Base-by-base conservation (phyloP, 2,329 filamentous ascomycete species). In the Leptographium galeiforme region DNA sequence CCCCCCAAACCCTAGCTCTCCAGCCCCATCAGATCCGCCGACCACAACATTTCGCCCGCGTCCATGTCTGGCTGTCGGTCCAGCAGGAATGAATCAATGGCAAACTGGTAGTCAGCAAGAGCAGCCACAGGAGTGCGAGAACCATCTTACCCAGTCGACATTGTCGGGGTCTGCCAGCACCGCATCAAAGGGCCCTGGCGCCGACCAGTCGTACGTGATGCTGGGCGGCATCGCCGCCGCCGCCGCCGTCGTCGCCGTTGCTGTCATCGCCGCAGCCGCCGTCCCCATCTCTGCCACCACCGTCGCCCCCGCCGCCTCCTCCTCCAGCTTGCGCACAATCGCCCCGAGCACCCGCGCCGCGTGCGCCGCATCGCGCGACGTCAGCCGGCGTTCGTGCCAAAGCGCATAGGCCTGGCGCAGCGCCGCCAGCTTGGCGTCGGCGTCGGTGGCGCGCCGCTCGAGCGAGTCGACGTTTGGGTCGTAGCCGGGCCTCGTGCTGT, bases 281-380 rank as follows among this genome's bases (percentile, higher is more conserved):
- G 18, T 44, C 41, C n/a, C 8, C 18, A 16, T 6, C 14, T 14
- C 39, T 41, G 39, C n/a, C 41, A 10, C 41, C 13, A 5, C 11
- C 16, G 32, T 43, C 40, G 32, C 34, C 1, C 14, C 38, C 8
- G 38, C 51, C 30, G 14, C 46, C 3, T 39, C 48, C n/a, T 48
- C 53, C 13, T 52, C 49, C 16, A 76, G 63, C 57, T 69, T 73
- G 3, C 63, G 62, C 38, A 77, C 62, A 66, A 78, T 74, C 2
- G 67, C 70, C 6, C 68, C 67, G 49, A 77, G 61, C 2, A 73
- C 69, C 38, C 69, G 67, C 11, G 68, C 69, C 33, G 74, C 73
- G 61, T 75, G 76, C 33, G 62, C 68, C 39, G 73, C 67, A 52
- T 74, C 74, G 1, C 63, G 58, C n/a, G 67, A 62, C 2, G 63